These are phyloP conservation scores for Fusarium liriodendri DNA, from an alignment of 2,329 filamentous ascomycete genomes.

Conservation along the genomic window DNA sequence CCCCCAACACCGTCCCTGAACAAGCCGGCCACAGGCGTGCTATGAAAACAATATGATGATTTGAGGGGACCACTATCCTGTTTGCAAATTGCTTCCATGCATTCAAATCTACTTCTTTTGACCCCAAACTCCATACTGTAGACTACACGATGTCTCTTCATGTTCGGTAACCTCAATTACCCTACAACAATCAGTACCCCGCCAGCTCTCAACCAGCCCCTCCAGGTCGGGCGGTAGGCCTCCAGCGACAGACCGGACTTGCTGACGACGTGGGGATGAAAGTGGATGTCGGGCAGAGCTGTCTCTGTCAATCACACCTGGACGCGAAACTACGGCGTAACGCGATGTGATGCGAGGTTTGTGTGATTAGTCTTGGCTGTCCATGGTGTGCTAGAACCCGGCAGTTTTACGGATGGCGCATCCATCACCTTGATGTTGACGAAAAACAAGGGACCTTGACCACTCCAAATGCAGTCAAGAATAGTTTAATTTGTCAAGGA, in stretches of 20 bases:
- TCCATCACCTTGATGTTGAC: neutral
- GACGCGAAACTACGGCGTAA: neutral
- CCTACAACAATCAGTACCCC: neutral
- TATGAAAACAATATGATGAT: neutral
- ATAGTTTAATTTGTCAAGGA: neutral
- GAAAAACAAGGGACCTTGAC: neutral
- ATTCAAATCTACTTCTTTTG: neutral
- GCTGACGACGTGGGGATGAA: neutral
- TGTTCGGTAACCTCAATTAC: neutral
- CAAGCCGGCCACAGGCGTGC: neutral
- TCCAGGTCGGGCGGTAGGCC: conserved; percentile 29
- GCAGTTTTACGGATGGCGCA: neutral
- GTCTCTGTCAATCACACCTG: neutral
- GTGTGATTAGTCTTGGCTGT: conserved; percentile 16
- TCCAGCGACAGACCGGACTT: neutral
- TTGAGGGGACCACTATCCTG: neutral
- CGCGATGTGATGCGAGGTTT: conserved; percentile 11
- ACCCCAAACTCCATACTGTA: neutral
- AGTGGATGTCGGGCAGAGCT: conserved; percentile 13
- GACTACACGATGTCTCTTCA: neutral
- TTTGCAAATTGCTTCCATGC: neutral
- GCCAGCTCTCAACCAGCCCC: neutral
- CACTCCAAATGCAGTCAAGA: neutral
- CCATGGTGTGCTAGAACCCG: conserved; percentile 3
- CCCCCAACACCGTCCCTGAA: neutral